Evolutionary conservation across 352 stramenopile genomes (phyloP).

Genomic region (Chrysophaeum taylorii): DNA sequence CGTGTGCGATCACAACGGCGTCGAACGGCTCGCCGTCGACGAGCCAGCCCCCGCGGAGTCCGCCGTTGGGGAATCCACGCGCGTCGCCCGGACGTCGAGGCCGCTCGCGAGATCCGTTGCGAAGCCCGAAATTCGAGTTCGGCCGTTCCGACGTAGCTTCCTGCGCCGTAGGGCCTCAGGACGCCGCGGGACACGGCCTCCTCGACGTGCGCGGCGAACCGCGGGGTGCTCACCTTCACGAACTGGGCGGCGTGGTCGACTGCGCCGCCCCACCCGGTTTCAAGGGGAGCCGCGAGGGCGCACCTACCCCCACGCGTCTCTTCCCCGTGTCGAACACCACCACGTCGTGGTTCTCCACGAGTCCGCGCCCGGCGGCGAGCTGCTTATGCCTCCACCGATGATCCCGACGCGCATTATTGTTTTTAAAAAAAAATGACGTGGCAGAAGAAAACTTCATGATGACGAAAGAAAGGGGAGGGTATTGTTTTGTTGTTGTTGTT

Average conservation of each 20-base stretch:
- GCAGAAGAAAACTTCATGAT: too few relatives aligned
- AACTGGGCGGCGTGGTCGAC: constrained; percentile 33
- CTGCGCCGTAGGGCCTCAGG: constrained; percentile 24
- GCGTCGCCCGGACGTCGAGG: constrained; percentile 29
- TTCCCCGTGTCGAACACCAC: constrained; percentile 36
- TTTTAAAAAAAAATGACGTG: too few relatives aligned
- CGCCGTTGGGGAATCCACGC: not conserved
- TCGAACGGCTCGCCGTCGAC: not conserved
- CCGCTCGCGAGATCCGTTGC: constrained; percentile 31
- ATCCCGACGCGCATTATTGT: constrained; percentile 23
- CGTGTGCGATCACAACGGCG: constrained; percentile 9
- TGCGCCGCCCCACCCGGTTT: constrained; percentile 28
- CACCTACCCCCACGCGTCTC: constrained; percentile 19
- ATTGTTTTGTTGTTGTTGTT: too few relatives aligned
- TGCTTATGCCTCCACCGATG: constrained; percentile 39
- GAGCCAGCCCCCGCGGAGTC: too few relatives aligned
- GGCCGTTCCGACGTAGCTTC: too few relatives aligned
- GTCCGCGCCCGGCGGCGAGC: constrained; percentile 35
- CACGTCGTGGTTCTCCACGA: constrained; percentile 40
- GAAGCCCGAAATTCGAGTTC: too few relatives aligned
- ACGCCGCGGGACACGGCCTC: constrained; percentile 31
- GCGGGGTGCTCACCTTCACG: constrained; percentile 37
- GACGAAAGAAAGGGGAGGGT: too few relatives aligned
- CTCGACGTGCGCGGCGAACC: constrained; percentile 37
- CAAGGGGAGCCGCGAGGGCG: too few relatives aligned